Evolutionary conservation across 176 grass and related monocot genomes (phyloP).

Genomic region (Triticum dicoccoides): DNA sequence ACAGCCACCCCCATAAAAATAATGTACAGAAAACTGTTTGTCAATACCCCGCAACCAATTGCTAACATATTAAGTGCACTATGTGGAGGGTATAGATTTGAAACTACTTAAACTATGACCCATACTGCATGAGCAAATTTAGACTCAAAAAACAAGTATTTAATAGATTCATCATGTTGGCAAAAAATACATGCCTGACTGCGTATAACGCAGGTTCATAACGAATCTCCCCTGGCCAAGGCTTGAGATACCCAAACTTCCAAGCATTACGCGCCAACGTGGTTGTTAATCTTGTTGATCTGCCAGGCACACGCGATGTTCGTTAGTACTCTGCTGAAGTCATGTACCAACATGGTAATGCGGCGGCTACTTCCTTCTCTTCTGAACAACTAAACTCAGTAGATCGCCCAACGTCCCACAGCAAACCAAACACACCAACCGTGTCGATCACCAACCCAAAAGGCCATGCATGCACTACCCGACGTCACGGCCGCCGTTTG

Average conservation of each 20-base stretch:
- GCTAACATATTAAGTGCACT: too few relatives aligned
- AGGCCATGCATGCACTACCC: neutral
- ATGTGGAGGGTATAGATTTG: too few relatives aligned
- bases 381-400: constrained; percentile 27
- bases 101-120: too few relatives aligned
- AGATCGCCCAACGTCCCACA: constrained; percentile 39
- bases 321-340: neutral
- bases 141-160: too few relatives aligned
- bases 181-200: too few relatives aligned
- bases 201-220: too few relatives aligned
- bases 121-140: too few relatives aligned
- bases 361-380: neutral
- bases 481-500: constrained; percentile 13
- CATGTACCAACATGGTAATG: neutral
- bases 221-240: neutral
- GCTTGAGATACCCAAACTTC: neutral
- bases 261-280: constrained; percentile 22
- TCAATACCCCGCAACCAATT: too few relatives aligned
- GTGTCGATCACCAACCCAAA: constrained; percentile 36
- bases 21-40: too few relatives aligned
- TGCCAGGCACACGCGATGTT: neutral
- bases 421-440: constrained; percentile 34
- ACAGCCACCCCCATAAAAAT: too few relatives aligned
- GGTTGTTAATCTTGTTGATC: constrained; percentile 45
- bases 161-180: too few relatives aligned